Evolutionary conservation across 352 stramenopile genomes (phyloP), one percentile per base, ranked within the genome.

Genomic region (Phytophthora hybrid): DNA sequence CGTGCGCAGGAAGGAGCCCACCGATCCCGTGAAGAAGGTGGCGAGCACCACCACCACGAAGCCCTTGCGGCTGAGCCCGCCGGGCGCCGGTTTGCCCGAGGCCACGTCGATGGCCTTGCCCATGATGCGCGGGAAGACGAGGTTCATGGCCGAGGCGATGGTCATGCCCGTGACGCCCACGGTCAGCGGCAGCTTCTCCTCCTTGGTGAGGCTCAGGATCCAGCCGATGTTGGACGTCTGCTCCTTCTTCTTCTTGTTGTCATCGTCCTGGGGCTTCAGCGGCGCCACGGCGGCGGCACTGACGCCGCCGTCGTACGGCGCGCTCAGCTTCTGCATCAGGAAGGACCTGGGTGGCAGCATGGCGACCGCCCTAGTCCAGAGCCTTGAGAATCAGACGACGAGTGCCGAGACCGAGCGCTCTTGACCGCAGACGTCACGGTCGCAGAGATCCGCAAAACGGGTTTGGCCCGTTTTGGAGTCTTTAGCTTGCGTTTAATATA

Each of bases 121-220:
- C 81, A 98, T 95, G 59, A 97, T 87, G 23, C 89, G 87, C 14
- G 93, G 93, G 71, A 97, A 97, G 26, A 96, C 73, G 26, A 98
- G 77, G 70, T 97, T 98, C 70, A 93, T 97, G 29, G 82, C 84
- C 26, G 91, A 97, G 23, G 90, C 92, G 16, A 96, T 78, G 14
- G 86, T 86, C 84, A 98, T 91, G 55, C 90, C 93, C 16, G 89
- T 72, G 47, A 97, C 82, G 21, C 91, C 91, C 18, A 87, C 64
- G 16, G 81, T 74, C 26, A 98, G 75, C 56, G 78, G 84, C 63
- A 84, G 67, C 77, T 82, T 87, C 73, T 96, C 88, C 44, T 94
- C 81, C 61, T 82, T 82, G 37, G 80, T 88, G 66, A 96, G 84
- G 34, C 63, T 79, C 14, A 91, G 59, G 66, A 96, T 88, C 87